A percentile compares a stretch with the other conserved stretches of the same genome.
Conservation (phyloP, 2,329 filamentous ascomycete genomes). For the Botrytis paeoniae region DNA sequence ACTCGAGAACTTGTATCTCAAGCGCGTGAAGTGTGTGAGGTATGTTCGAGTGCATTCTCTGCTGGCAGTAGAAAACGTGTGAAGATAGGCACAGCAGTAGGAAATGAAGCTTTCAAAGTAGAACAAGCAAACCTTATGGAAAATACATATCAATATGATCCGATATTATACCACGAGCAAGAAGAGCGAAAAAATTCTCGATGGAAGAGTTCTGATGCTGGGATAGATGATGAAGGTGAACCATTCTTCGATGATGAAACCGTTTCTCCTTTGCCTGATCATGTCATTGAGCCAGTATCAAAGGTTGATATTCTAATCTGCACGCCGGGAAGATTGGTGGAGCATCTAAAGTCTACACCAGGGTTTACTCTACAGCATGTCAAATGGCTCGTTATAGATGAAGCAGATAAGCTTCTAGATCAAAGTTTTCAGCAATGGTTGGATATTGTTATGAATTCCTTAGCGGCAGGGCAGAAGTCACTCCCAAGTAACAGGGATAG, state of each 20-base stretch:
- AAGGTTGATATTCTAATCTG: slow-evolving; percentile 86
- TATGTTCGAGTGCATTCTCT: slow-evolving; percentile 64
- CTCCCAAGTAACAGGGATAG: slow-evolving; percentile 1
- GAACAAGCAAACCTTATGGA: slow-evolving; percentile 63
- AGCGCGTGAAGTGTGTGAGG: slow-evolving; percentile 73
- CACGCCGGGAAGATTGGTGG: slow-evolving; percentile 87
- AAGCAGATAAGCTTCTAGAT: slow-evolving; percentile 86
- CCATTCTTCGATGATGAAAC: slow-evolving; percentile 39
- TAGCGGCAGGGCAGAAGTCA: slow-evolving; percentile 25
- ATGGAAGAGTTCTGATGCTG: slow-evolving; percentile 47
- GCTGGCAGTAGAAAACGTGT: slow-evolving; percentile 60
- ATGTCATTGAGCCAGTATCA: slow-evolving; percentile 64
- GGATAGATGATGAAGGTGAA: slow-evolving; percentile 43
- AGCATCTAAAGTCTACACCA: slow-evolving; percentile 80
- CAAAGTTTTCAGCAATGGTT: slow-evolving; percentile 95
- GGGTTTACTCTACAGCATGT: slow-evolving; percentile 77
- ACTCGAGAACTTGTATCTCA: slow-evolving; percentile 89
- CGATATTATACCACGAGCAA: slow-evolving; percentile 51
- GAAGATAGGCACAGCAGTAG: slow-evolving; percentile 77
- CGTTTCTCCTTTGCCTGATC: slow-evolving; percentile 49
- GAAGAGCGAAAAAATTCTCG: slow-evolving; percentile 42
- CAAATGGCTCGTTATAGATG: slow-evolving; percentile 87
- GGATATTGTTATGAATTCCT: slow-evolving; percentile 65
- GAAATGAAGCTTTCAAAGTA: slow-evolving; percentile 68
- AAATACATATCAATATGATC: slow-evolving; percentile 66